phyloP scores from a whole-genome alignment of 768 basidiomycete genomes.

The Baorangia bicolor region DNA sequence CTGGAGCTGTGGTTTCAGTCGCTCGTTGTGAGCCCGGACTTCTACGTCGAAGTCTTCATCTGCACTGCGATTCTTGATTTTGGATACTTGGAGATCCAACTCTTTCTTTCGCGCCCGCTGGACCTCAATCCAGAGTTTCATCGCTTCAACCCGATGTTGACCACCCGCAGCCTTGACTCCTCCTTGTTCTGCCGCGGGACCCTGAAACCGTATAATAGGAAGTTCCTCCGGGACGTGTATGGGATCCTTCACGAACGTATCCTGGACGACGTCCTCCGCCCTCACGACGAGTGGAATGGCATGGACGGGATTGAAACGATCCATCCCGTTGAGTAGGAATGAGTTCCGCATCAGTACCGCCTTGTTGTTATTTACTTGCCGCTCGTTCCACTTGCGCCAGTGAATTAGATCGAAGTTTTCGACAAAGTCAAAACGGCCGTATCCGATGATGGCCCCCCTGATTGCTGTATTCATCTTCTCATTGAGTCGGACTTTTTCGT shows the following conservation, averaged over 20 bases:
- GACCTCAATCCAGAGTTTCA: not conserved
- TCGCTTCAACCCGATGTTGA: not conserved
- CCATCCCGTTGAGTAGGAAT: constrained; percentile 1
- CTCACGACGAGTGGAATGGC: not conserved
- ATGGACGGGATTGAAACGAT: not conserved
- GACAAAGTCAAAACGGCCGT: not conserved
- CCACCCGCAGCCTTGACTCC: not conserved
- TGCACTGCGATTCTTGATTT: not conserved
- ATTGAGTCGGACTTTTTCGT: not conserved
- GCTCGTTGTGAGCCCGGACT: not conserved
- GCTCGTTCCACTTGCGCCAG: not conserved
- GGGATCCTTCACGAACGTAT: not conserved
- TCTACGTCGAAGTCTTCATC: not conserved
- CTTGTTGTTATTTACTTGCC: not conserved
- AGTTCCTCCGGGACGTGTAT: not conserved
- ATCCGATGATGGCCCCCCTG: not conserved
- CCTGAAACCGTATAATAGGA: not conserved
- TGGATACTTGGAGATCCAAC: not conserved
- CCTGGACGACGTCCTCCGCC: not conserved
- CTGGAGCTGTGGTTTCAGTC: not conserved
- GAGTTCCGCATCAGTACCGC: not conserved
- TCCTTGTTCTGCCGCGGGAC: not conserved
- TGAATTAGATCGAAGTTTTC: not conserved
- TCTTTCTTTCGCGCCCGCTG: not conserved
- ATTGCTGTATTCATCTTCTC: not conserved